A percentile compares a stretch with the other conserved stretches of the same genome.
Conservation (phyloP, 2,329 filamentous ascomycete genomes). For the Aspergillus terreus region DNA sequence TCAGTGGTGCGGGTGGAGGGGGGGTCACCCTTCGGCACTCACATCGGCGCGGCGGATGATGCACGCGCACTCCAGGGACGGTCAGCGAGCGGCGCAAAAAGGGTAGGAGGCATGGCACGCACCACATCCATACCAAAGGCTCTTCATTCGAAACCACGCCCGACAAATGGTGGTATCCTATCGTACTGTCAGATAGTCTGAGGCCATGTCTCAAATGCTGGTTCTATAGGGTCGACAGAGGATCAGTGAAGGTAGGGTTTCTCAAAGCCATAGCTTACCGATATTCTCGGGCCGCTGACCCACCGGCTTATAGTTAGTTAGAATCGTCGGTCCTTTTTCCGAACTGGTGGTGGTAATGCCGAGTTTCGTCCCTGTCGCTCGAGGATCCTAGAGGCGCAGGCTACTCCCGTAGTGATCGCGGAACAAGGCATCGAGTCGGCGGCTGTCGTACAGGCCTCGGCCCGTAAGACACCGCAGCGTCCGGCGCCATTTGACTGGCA, state of each 20-base stretch:
- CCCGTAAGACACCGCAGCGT: not conserved
- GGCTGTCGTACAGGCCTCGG: conserved; percentile 1
- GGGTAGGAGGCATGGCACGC: not conserved
- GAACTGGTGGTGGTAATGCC: not conserved
- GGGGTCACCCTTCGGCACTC: too few species aligned
- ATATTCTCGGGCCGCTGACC: not conserved
- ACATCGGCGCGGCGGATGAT: not conserved
- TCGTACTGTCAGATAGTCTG: not conserved
- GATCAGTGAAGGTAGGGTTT: not conserved
- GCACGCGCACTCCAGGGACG: conserved; percentile 1
- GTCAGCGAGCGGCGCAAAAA: not conserved
- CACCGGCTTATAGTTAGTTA: conserved; percentile 2
- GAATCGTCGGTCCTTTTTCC: not conserved
- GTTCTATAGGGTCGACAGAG: not conserved
- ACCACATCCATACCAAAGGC: conserved; percentile 2
- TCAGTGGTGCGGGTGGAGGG: not conserved
- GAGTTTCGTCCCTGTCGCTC: not conserved
- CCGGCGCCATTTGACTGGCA: not conserved
- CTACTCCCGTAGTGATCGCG: not conserved
- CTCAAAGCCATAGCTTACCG: not conserved
- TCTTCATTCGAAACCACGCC: not conserved
- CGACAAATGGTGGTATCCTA: not conserved
- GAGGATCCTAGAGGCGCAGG: not conserved
- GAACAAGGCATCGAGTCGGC: not conserved
- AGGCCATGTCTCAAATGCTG: too few species aligned